Conservation (phyloP, 1,284 basidiomycete genomes). For the Trametes hirsuta region DNA sequence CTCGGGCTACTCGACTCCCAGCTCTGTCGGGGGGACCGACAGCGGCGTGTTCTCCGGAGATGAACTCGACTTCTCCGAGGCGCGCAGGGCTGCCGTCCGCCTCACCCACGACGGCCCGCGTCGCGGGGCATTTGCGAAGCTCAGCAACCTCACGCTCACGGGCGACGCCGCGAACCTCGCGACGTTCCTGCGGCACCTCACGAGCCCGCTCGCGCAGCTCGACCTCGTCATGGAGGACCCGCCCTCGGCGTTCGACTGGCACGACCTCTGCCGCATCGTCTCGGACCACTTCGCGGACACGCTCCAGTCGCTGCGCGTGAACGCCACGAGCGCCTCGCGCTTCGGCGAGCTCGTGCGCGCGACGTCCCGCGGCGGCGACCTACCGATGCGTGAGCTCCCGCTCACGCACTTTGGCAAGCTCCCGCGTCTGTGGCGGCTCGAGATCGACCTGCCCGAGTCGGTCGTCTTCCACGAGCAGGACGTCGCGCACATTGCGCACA, state of each 20-base stretch:
- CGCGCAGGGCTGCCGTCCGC: constrained; percentile 65
- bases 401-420: constrained; percentile 61
- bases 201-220: constrained; percentile 59
- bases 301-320: constrained; percentile 60
- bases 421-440: constrained; percentile 57
- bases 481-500: constrained; percentile 55
- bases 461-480: constrained; percentile 64
- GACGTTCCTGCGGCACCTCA: constrained; percentile 69
- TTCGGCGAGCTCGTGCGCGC: constrained; percentile 70
- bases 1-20: constrained; percentile 70
- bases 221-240: constrained; percentile 79
- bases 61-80: constrained; percentile 71
- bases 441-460: constrained; percentile 77
- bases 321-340: constrained; percentile 62
- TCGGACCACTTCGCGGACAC: constrained; percentile 62
- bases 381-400: constrained; percentile 50
- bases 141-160: constrained; percentile 65
- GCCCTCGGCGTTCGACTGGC: constrained; percentile 72
- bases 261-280: constrained; percentile 62
- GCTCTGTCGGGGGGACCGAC: constrained; percentile 64
- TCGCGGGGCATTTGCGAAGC: constrained; percentile 52
- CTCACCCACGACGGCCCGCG: constrained; percentile 53
- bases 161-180: constrained; percentile 69
- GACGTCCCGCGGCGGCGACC: constrained; percentile 58
- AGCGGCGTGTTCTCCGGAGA: constrained; percentile 77